Conservation (phyloP, 306 rosid genomes). For the Ammopiptanthus mongolicus region DNA sequence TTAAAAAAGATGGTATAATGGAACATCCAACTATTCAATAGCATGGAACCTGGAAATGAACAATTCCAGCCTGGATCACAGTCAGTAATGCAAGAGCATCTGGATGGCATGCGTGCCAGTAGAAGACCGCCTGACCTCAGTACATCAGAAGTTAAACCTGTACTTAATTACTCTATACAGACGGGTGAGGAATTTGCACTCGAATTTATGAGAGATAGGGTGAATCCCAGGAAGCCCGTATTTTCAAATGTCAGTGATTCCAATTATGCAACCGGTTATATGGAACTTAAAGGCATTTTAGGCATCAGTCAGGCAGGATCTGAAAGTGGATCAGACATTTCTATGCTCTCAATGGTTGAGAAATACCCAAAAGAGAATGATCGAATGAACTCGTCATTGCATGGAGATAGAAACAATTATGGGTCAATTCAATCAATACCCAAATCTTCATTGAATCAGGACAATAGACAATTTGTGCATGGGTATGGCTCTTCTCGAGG, state of each 20-base stretch:
- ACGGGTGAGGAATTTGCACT: constrained; percentile 88
- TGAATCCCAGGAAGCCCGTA: constrained; percentile 58
- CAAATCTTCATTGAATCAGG: constrained; percentile 38
- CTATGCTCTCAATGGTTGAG: constrained; percentile 44
- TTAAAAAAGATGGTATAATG: constrained; percentile 25
- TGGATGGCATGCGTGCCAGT: constrained; percentile 32
- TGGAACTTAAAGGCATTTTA: constrained; percentile 62
- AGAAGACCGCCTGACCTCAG: constrained; percentile 36
- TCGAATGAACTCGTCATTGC: constrained; percentile 34
- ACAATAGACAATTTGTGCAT: constrained; percentile 39
- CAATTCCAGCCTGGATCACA: constrained; percentile 43
- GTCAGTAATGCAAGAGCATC: constrained; percentile 40
- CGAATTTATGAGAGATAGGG: constrained; percentile 80
- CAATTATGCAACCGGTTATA: constrained; percentile 38
- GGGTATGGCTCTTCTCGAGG: constrained; percentile 55
- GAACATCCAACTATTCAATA: constrained; percentile 36
- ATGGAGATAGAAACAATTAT: constrained; percentile 45
- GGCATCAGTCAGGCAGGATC: constrained; percentile 60
- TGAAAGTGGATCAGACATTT: constrained; percentile 65
- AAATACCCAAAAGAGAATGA: constrained; percentile 51
- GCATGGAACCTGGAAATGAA: constrained; percentile 58
- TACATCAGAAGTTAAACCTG: constrained; percentile 57
- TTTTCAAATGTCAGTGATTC: constrained; percentile 53
- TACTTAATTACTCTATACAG: constrained; percentile 74
- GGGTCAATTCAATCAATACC: constrained; percentile 50